These are phyloP conservation scores for Alternaria sp. DNA, from an alignment of 2,329 filamentous ascomycete species.

Conservation along the genomic window DNA sequence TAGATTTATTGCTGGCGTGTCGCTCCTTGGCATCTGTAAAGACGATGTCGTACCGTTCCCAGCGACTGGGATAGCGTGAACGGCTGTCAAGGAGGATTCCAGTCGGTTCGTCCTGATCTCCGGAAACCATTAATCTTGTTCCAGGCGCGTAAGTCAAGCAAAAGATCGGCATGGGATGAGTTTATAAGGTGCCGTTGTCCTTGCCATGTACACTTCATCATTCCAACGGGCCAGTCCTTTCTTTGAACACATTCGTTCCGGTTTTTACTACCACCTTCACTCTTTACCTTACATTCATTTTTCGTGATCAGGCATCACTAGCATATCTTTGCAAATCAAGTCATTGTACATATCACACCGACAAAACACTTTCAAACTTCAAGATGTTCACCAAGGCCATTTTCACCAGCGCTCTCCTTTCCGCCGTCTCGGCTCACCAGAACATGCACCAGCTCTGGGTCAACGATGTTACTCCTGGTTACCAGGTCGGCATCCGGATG, in stretches of 20 bases:
- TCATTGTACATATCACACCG: conserved; percentile 20
- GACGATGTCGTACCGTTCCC: conserved; percentile 18
- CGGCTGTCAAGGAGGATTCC: conserved; percentile 29
- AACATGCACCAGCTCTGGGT: conserved; percentile 45
- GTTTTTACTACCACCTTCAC: conserved; percentile 19
- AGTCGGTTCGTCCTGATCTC: conserved; percentile 27
- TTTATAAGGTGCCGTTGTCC: conserved; percentile 11
- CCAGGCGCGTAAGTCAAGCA: conserved; percentile 24
- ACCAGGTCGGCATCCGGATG: conserved; percentile 48
- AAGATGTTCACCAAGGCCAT: conserved; percentile 46
- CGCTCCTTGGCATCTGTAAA: conserved; percentile 20
- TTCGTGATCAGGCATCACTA: conserved; percentile 35
- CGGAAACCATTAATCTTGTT: conserved; percentile 22
- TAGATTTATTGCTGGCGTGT: conserved; percentile 20
- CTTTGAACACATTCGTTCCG: conserved; percentile 29
- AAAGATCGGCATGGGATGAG: conserved; percentile 20
- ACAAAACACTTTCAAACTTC: conserved; percentile 15
- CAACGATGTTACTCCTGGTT: conserved; percentile 41
- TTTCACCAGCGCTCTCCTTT: conserved; percentile 36
- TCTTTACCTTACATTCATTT: conserved; percentile 30
- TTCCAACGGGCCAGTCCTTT: conserved; percentile 37
- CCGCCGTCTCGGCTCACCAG: conserved; percentile 44
- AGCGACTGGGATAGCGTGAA: conserved; percentile 19
- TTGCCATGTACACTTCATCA: conserved; percentile 9
- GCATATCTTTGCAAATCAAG: conserved; percentile 6